Base-by-base conservation (phyloP, 441 rosid species). In the Croton setiger region DNA sequence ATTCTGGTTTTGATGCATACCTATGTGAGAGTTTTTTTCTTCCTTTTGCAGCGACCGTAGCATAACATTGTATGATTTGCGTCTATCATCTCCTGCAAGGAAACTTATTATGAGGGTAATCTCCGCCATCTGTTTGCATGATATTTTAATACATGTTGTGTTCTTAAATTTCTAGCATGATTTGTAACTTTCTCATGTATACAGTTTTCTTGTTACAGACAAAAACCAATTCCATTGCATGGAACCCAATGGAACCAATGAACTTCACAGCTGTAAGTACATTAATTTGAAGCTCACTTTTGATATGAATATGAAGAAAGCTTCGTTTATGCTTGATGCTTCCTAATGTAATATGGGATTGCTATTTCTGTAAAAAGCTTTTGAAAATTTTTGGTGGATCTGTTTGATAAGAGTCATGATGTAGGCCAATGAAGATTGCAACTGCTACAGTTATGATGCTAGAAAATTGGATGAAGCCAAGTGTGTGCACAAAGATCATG, bases 231-330 rank as follows among this genome's bases (percentile, higher is more conserved):
- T 87, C 97, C 67, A 87, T 95, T 64, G 83, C 96, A 64, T 95
- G 99, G 98, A 95, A 95, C 68, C 99, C 99, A 11, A 91, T 85
- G 98, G 97, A 95, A 88, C 99, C 99, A 14, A 85, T 92, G 97
- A 95, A 95, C 83, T 76, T 95, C 75, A 91, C 98, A 36, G 96
- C 89, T 75, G 99, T 95, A 87, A 88, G 99, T 60, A 67, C 52
- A 66, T 58, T 37, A 7, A 67, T 6, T 62, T 49, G 43, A 63
- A 35, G 23, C 35, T 63, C 6, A n/a, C n/a, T 3, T 17, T 49
- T 15, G 15, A 17, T 15, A 15, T n/a, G 5, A 14, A 15, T 49
- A n/a, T 49, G 10, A 39, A 5, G 43, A 39, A 39, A 39, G 43
- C 43, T 39, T 39, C 43, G 5, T 60, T 53, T 51, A 4, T 6